Percentiles rank a stretch among this genome's conserved stretches.
phyloP scores from a whole-genome alignment of 2,329 filamentous ascomycete genomes.

The Aspergillus sojae region DNA sequence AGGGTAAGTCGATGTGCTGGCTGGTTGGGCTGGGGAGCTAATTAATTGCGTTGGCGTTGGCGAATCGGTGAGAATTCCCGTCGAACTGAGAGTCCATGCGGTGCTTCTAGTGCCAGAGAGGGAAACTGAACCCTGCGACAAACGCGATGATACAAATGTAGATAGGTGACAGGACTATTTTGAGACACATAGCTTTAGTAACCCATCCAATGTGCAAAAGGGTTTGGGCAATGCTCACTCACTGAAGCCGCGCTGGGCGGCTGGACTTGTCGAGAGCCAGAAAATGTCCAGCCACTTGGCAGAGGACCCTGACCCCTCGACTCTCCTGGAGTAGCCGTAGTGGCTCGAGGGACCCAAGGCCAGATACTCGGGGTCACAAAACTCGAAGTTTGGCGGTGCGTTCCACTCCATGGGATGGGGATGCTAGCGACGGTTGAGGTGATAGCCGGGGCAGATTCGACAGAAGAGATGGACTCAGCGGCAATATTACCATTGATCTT shows the following conservation, averaged over 20 bases:
- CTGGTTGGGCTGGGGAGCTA: conserved; percentile 5
- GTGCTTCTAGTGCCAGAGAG: conserved; percentile 48
- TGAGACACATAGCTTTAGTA: conserved; percentile 29
- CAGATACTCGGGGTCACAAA: conserved; percentile 63
- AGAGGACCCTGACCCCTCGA: conserved; percentile 52
- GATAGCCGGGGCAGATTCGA: conserved; percentile 59
- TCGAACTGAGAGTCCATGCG: conserved; percentile 10
- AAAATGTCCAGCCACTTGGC: conserved; percentile 80
- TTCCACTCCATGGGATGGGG: conserved; percentile 67
- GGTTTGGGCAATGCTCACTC: conserved; percentile 56
- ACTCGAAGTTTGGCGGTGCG: conserved; percentile 45
- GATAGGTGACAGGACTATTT: conserved; percentile 40
- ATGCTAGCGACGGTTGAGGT: conserved; percentile 64
- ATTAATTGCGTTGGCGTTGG: neutral
- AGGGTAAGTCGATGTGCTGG: neutral
- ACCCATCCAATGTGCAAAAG: conserved; percentile 16
- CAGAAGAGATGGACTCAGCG: conserved; percentile 44
- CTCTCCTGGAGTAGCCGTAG: conserved; percentile 53
- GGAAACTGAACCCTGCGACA: conserved; percentile 49
- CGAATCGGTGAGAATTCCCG: neutral
- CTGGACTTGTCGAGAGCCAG: conserved; percentile 75
- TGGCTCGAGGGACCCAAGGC: conserved; percentile 65
- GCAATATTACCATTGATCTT: conserved; percentile 66
- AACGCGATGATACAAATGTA: conserved; percentile 54
- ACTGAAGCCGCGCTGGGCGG: conserved; percentile 69